phyloP scores from a whole-genome alignment of 139 green algal species.

The Tetraselmis striata region DNA sequence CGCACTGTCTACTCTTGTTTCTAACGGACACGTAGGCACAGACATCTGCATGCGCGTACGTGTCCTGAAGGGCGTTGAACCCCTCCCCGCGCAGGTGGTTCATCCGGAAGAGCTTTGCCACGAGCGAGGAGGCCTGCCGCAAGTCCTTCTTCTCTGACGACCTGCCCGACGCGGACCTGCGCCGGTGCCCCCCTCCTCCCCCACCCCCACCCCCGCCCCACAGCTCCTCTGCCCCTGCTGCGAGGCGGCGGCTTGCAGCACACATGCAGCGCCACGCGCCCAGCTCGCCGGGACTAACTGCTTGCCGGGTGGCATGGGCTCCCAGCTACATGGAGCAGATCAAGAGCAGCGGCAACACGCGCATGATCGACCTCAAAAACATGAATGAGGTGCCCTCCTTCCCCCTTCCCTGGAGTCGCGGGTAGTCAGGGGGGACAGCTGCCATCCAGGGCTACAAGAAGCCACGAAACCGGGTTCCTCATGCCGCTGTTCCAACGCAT shows the following conservation, averaged over 20 bases:
- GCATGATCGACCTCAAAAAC: conserved; percentile 46
- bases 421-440: too few relatives aligned
- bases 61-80: too few relatives aligned
- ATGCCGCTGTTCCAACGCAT: too few relatives aligned
- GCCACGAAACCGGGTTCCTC: too few relatives aligned
- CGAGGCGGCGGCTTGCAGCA: not conserved
- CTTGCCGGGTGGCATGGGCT: not conserved
- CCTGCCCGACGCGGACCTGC: conserved; percentile 45
- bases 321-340: conserved; percentile 50
- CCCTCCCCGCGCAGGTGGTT: conserved; percentile 63
- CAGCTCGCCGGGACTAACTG: too few relatives aligned
- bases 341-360: conserved; percentile 26
- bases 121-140: conserved; percentile 30
- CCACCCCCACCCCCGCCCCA: not conserved
- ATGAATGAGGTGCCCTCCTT: conserved; percentile 26
- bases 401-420: too few relatives aligned
- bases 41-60: too few relatives aligned
- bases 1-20: too few relatives aligned
- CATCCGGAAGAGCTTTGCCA: conserved; percentile 50
- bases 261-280: not conserved
- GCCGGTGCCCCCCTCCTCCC: conserved; percentile 6
- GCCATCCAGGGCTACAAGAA: too few relatives aligned
- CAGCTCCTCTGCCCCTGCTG: not conserved
- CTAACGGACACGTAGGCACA: too few relatives aligned
- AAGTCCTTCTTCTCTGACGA: conserved; percentile 65